Evolutionary conservation across 352 stramenopile species (phyloP).

Genomic region (Globisporangium megalacanthum): DNA sequence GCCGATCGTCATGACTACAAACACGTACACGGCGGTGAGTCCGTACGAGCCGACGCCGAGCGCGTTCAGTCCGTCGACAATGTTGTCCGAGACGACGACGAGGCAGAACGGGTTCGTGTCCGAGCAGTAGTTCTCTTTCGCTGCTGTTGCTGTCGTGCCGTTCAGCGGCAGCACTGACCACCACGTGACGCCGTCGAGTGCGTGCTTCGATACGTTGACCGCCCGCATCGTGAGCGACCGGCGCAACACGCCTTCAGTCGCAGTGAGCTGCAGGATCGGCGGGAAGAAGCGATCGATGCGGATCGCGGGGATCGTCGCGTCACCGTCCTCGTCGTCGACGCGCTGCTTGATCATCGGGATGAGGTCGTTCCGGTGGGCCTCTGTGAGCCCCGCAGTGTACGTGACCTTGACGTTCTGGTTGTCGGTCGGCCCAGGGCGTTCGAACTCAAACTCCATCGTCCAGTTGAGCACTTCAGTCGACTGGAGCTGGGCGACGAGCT

Average conservation of each 20-base stretch:
- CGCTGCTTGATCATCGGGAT: constrained; percentile 73
- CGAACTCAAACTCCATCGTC: constrained; percentile 68
- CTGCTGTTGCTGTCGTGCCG: constrained; percentile 11
- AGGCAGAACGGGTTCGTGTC: constrained; percentile 59
- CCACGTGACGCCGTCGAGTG: constrained; percentile 47
- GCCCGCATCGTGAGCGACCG: constrained; percentile 49
- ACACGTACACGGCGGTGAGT: constrained; percentile 82
- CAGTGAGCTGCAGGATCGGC: constrained; percentile 67
- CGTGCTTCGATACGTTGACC: constrained; percentile 58
- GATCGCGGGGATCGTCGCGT: constrained; percentile 34
- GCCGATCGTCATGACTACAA: constrained; percentile 86
- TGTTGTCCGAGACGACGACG: constrained; percentile 82
- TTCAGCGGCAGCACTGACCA: constrained; percentile 54
- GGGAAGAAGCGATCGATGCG: constrained; percentile 47
- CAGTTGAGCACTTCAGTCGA: constrained; percentile 65
- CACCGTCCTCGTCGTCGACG: constrained; percentile 21
- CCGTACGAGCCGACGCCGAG: constrained; percentile 82
- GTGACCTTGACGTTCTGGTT: constrained; percentile 51
- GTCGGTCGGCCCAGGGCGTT: constrained; percentile 51
- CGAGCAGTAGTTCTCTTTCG: constrained; percentile 39
- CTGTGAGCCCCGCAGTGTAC: constrained; percentile 42
- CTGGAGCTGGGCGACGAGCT: constrained; percentile 65
- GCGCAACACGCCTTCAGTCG: constrained; percentile 46
- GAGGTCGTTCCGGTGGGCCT: constrained; percentile 53
- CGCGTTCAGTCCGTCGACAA: constrained; percentile 73